Percentiles rank a stretch among this genome's conserved stretches.
These are phyloP conservation scores for Suillus ampliporus DNA, from an alignment of 768 basidiomycete genomes.

Conservation along the genomic window DNA sequence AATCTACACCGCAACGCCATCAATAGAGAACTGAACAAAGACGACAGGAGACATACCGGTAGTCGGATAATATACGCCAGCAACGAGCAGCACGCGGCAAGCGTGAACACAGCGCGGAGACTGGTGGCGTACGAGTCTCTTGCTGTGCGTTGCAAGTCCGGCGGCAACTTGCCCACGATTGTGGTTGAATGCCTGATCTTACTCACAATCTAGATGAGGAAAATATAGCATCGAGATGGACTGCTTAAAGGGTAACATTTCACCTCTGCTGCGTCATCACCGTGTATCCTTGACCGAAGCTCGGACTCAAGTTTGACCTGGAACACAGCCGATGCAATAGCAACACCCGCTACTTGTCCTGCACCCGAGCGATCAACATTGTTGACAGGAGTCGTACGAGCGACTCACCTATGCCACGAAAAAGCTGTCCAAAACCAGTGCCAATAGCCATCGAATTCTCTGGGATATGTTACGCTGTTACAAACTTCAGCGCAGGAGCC, in stretches of 20 bases:
- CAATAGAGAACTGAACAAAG: neutral
- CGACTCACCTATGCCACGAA: conserved; percentile 58
- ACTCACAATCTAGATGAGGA: conserved; percentile 49
- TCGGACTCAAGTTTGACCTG: conserved; percentile 55
- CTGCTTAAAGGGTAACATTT: conserved; percentile 9
- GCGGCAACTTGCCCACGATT: conserved; percentile 50
- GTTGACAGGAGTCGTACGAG: neutral
- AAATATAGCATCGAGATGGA: neutral
- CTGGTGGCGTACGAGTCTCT: conserved; percentile 59
- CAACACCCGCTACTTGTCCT: conserved; percentile 68
- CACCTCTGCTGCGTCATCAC: conserved; percentile 51
- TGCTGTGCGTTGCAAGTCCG: conserved; percentile 53
- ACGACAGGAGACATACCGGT: conserved; percentile 44
- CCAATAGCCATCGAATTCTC: conserved; percentile 57
- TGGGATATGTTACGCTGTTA: conserved; percentile 20
- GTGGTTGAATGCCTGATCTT: conserved; percentile 59
- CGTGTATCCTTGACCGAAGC: conserved; percentile 50
- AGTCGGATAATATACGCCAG: conserved; percentile 56
- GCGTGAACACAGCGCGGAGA: conserved; percentile 57
- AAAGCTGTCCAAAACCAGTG: conserved; percentile 63
- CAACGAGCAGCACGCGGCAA: conserved; percentile 56
- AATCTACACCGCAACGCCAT: conserved; percentile 37
- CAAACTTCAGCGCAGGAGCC: neutral
- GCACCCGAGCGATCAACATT: neutral
- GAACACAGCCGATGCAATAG: conserved; percentile 63